Evolutionary conservation across 2,329 filamentous ascomycete genomes (phyloP).

Genomic region (Cordyceps javanica): DNA sequence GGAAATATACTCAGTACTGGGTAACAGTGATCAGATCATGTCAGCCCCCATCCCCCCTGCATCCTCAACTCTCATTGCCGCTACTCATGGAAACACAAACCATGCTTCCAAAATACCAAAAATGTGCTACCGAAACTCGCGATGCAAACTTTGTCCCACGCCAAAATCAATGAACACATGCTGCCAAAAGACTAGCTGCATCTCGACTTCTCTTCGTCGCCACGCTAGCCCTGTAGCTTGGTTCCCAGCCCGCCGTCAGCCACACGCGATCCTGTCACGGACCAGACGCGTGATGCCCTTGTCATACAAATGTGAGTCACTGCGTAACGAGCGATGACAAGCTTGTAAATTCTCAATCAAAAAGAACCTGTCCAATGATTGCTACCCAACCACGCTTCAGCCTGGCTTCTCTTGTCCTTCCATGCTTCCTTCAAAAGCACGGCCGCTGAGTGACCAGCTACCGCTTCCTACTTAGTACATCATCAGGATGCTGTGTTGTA

Average conservation of each 20-base stretch:
- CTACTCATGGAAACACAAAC: too few species aligned
- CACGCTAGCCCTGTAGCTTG: too few species aligned
- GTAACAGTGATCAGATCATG: too few species aligned
- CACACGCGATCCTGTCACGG: slow-evolving; percentile 9
- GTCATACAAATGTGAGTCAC: slow-evolving; percentile 10
- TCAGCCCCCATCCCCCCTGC: too few species aligned
- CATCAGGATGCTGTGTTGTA: neutral
- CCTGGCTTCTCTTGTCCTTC: neutral
- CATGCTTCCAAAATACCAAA: too few species aligned
- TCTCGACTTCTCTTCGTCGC: neutral
- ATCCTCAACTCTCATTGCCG: too few species aligned
- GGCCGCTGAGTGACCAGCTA: neutral
- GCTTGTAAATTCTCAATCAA: neutral
- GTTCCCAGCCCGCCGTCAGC: neutral
- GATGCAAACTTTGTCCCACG: neutral
- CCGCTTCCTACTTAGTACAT: neutral
- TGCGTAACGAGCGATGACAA: neutral
- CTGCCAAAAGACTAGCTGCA: neutral
- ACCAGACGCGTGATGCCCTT: slow-evolving; percentile 7
- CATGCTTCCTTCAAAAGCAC: neutral
- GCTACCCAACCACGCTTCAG: neutral
- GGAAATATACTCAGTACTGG: too few species aligned
- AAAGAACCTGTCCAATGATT: neutral
- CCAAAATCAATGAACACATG: too few species aligned
- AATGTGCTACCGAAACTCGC: neutral